Conservation (phyloP, 805 yeast species). For the Lipomyces orientalis region DNA sequence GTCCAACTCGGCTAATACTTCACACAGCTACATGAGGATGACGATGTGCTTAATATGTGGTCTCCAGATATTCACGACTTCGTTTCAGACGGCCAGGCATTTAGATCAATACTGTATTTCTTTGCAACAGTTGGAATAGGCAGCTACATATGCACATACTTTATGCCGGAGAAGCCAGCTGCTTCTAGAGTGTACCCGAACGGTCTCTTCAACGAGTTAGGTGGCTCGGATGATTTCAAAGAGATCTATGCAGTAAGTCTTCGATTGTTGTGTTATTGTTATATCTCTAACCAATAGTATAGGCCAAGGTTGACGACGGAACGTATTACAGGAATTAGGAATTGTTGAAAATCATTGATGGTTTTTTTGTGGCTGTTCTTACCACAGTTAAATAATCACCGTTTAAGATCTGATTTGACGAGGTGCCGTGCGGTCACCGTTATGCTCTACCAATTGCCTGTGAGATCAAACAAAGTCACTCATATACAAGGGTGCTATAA, state of each 20-base stretch:
- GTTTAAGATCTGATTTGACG: neutral
- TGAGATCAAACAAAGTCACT: neutral
- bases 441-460: neutral
- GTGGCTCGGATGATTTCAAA: slow-evolving; percentile 53
- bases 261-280: neutral
- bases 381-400: neutral
- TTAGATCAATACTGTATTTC: slow-evolving; percentile 60
- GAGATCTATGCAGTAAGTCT: slow-evolving; percentile 33
- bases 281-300: neutral
- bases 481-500: neutral
- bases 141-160: slow-evolving; percentile 52
- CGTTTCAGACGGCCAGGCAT: slow-evolving; percentile 65
- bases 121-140: slow-evolving; percentile 56
- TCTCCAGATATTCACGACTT: slow-evolving; percentile 75
- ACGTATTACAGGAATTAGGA: slow-evolving; percentile 26
- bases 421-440: neutral
- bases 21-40: slow-evolving; percentile 59
- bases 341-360: neutral
- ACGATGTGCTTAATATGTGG: slow-evolving; percentile 82
- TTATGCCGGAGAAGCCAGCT: slow-evolving; percentile 71
- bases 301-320: slow-evolving; percentile 34
- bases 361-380: neutral
- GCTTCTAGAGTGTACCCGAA: slow-evolving; percentile 78
- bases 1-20: neutral
- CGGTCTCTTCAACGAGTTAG: slow-evolving; percentile 76